Evolutionary conservation across 1,284 basidiomycete species (phyloP), one percentile per base, ranked within the genome.

Genomic region (Jaminaea rosea): DNA sequence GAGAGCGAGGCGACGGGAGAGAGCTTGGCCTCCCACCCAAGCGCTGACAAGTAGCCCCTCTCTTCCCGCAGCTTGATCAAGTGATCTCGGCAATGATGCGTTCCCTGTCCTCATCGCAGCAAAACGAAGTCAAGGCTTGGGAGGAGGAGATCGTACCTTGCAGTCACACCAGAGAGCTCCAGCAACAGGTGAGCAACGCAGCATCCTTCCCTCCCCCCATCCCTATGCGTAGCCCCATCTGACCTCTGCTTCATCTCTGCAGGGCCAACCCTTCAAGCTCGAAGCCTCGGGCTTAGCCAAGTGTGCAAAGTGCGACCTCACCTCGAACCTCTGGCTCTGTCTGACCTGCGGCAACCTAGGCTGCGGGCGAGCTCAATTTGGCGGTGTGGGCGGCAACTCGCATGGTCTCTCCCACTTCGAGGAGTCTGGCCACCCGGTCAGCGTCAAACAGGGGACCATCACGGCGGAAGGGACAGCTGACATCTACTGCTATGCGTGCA

Each of bases 81-180:
- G 77, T 91, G 4, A 78, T 84, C 3, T 78, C 83, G n/a, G 83
- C 81, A 0, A 80, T 94, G 51, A 84, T 94, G 82, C 78, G 80
- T 1, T 84, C 89, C 0, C 78, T 90, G 63, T 89, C 89, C 0
- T 93, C 90, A 0, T 85, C 88, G 0, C 86, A 90, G 49, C 86
- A 91, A 69, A 88, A 85, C 1, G 91, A 97, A 70, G 88, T 99
- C 52, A 87, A 96, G 75, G 88, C 92, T 1, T 99, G 94, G 93
- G 89, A 94, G 70, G 91, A 97, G 75, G 93, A 97, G 70, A 85
- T 96, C 27, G 69, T 80, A 0, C 76, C 87, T 2, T 98, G 93
- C 78, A 84, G 88, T 68, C 93, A 98, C 68, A 87, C 89, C 0
- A 77, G 86, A 8, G 82, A 82, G 11, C 79, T 98, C 0, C 78